Conservation (phyloP, 2,329 filamentous ascomycete genomes). For the Neopestalotiopsis rosae region DNA sequence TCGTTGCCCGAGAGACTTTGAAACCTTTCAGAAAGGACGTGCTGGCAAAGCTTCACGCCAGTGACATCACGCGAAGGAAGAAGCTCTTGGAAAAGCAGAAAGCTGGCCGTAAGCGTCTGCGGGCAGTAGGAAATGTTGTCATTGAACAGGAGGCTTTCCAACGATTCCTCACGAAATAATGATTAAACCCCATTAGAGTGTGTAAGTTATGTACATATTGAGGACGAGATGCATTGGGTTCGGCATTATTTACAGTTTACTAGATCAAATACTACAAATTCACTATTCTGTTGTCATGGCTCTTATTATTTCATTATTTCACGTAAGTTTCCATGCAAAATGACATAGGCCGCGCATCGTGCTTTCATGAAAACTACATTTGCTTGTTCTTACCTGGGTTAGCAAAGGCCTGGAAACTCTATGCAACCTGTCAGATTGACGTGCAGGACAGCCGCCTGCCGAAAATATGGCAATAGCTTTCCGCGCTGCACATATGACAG, state of each 20-base stretch:
- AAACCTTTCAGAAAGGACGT: constrained; percentile 98
- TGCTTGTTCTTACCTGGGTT: no score
- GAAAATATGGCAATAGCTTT: not conserved
- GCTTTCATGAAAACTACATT: no score
- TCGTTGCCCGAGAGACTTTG: constrained; percentile 91
- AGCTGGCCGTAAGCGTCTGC: constrained; percentile 86
- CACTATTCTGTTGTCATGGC: no score
- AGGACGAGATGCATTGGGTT: not conserved
- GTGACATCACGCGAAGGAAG: constrained; percentile 79
- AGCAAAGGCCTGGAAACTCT: no score
- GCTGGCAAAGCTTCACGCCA: constrained; percentile 88
- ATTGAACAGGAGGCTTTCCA: constrained; percentile 97
- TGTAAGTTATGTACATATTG: not conserved
- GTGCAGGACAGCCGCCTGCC: not conserved
- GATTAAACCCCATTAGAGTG: not conserved
- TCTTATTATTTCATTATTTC: no score
- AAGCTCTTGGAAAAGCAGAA: constrained; percentile 98
- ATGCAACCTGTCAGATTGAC: no score
- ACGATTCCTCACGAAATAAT: constrained; percentile 82
- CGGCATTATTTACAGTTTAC: not conserved
- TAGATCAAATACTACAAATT: not conserved
- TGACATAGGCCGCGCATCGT: no score
- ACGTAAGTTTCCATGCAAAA: no score
- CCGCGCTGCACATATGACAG: not conserved
- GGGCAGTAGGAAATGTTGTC: constrained; percentile 86